Base-by-base conservation (phyloP, 305 asterid species). In the Fraxinus velutina region DNA sequence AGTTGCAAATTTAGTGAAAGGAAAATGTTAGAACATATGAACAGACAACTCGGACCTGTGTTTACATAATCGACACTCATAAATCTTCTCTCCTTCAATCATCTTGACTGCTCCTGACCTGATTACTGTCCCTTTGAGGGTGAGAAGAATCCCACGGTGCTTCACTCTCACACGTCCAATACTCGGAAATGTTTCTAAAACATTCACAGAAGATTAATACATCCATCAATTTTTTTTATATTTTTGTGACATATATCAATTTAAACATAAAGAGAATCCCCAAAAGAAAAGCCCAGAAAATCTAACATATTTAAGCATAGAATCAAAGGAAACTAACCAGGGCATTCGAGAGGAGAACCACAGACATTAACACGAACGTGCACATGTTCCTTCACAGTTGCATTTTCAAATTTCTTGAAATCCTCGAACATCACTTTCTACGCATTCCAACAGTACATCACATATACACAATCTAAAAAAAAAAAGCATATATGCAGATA, bases 261-360 rank as follows among this genome's bases (percentile, higher is more conserved):
- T 24, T 68, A 21, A 76, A 78, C 68, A 77, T 6, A 24, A 17
- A 78, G 70, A 75, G 30, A 78, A 68, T 17, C 70, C 75, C 36
- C 34, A 30, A 32, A 39, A 70, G 6, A 79, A 76, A 24, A 73
- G 19, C 50, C 15, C 8, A 42, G 37, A 21, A 78, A 82, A 79
- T 39, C 62, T 29, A 73, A 77, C 60, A 72, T 13, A 17, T n/a
- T 78, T 3, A 75, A 36, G 68, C 62, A 22, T 29, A 60, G n/a
- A 80, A 75, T 27, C n/a, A 79, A 86, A 73, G 21, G 39, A 44
- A 81, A 88, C 94, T 6, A 79, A 95, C 99, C 99, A 36, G 94
- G 91, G 90, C 88, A 93, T 88, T 95, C 96, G 4, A 95, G 97
- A 86, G 99, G 98, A 88, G 99, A 95, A 80, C 99, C 98, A 30